These are phyloP conservation scores for Lactuca sativa DNA, from an alignment of 129 eudicot species.

Conservation along the genomic window DNA sequence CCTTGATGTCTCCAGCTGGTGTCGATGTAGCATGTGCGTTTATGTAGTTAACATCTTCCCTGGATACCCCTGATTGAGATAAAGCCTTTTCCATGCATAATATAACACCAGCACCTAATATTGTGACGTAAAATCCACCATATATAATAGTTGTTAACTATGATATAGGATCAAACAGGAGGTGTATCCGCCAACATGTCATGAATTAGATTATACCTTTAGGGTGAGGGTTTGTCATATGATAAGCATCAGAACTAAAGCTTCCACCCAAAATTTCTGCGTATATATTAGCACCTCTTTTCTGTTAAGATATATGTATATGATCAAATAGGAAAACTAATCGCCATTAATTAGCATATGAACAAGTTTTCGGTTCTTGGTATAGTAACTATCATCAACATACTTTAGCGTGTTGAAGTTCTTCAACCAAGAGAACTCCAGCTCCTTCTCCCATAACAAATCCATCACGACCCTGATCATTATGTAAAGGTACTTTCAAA, in stretches of 20 bases:
- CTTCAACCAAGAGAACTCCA: constrained; percentile 80
- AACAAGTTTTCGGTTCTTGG: not conserved
- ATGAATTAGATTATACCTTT: constrained; percentile 45
- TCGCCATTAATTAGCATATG: constrained; percentile 14
- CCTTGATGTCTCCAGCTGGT: constrained; percentile 79
- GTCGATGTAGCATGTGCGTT: constrained; percentile 93
- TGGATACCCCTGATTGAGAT: constrained; percentile 60
- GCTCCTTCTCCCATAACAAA: constrained; percentile 97
- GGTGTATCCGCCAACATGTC: not conserved
- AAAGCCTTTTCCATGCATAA: constrained; percentile 82
- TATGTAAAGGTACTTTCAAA: too few relatives aligned
- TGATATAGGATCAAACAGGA: not conserved
- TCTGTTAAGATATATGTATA: constrained; percentile 35
- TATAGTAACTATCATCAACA: not conserved
- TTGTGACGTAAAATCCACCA: not conserved
- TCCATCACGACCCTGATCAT: constrained; percentile 72
- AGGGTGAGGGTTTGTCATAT: constrained; percentile 94
- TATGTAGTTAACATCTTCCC: constrained; percentile 86
- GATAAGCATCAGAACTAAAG: constrained; percentile 86
- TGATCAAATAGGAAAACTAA: not conserved
- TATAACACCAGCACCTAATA: constrained; percentile 62
- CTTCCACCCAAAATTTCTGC: constrained; percentile 93
- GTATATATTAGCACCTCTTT: constrained; percentile 73
- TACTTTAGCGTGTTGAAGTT: constrained; percentile 91
- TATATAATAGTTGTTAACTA: not conserved